phyloP scores from a whole-genome alignment of 148 eudicot genomes.

The Bassia scoparia region DNA sequence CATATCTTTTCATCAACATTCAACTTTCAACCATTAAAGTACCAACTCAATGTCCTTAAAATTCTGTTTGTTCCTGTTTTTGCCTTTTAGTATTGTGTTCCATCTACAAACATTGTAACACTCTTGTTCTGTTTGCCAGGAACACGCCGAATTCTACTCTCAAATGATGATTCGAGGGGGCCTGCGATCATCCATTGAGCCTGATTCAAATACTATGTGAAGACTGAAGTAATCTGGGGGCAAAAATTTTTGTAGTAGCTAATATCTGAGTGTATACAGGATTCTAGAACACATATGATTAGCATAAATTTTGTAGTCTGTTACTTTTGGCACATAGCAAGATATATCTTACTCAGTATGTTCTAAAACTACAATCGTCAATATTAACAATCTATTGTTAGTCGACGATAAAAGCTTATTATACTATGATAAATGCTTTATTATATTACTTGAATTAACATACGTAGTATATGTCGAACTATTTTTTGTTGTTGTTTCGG shows the following conservation, averaged over 20 bases:
- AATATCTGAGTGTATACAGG: conserved; percentile 15
- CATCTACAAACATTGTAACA: not conserved
- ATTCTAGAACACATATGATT: not conserved
- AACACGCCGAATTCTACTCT: conserved; percentile 45
- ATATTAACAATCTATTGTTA: not conserved
- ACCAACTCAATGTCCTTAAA: not conserved
- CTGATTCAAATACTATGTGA: conserved; percentile 36
- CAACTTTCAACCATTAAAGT: not conserved
- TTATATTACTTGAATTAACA: too few species aligned
- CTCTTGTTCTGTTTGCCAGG: conserved; percentile 28
- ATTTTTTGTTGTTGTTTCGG: too few species aligned
- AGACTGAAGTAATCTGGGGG: not conserved
- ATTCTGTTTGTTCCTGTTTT: not conserved
- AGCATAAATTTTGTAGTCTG: conserved; percentile 26
- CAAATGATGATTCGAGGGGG: conserved; percentile 42
- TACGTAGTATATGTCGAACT: too few species aligned
- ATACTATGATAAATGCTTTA: too few species aligned
- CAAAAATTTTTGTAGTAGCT: conserved; percentile 20
- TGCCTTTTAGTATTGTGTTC: not conserved
- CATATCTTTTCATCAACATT: not conserved
- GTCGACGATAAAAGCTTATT: not conserved
- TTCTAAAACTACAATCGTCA: not conserved
- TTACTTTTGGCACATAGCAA: conserved; percentile 2
- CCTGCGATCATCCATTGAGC: conserved; percentile 38
- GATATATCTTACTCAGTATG: not conserved